Conservation (phyloP, 192 early-diverging fungal species). For the Coemansia sp. region DNA sequence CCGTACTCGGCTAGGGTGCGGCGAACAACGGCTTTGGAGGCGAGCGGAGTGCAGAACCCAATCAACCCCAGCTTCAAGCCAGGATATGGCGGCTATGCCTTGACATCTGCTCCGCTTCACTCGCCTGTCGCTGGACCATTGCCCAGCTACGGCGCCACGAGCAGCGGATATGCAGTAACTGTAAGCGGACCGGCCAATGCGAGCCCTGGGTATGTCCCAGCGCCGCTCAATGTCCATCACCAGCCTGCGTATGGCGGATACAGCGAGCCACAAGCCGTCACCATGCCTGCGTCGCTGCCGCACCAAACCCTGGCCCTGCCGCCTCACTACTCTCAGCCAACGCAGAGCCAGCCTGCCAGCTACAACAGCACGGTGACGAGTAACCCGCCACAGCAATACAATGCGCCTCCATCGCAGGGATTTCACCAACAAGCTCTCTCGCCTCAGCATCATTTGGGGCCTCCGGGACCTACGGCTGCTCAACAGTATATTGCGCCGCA, state of each 20-base stretch:
- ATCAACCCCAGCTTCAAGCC: conserved; percentile 28
- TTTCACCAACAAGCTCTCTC: conserved; percentile 14
- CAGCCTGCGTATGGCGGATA: conserved; percentile 21
- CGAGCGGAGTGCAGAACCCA: conserved; percentile 10
- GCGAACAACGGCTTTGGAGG: conserved; percentile 19
- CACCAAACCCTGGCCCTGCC: conserved; percentile 23
- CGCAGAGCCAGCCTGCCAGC: conserved; percentile 14
- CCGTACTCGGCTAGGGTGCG: conserved; percentile 35
- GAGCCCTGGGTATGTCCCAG: conserved; percentile 19
- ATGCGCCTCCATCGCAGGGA: conserved; percentile 3
- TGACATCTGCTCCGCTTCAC: conserved; percentile 26
- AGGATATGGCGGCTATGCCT: conserved; percentile 35
- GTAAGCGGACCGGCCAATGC: conserved; percentile 7
- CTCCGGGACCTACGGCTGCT: background rate
- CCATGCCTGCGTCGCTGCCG: conserved; percentile 4
- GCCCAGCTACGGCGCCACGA: conserved; percentile 10
- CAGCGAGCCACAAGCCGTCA: conserved; percentile 11
- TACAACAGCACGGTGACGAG: conserved; percentile 13
- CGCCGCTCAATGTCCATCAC: conserved; percentile 15
- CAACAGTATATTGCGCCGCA: conserved; percentile 21
- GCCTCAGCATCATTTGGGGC: conserved; percentile 18
- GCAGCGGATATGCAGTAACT: conserved; percentile 1
- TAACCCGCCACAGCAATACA: conserved; percentile 2
- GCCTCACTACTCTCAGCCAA: conserved; percentile 20
- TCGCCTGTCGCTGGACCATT: background rate